A percentile compares a stretch with the other conserved stretches of the same genome.
phyloP scores from a whole-genome alignment of 1,139 yeast species.

The Zygoascus sp. region DNA sequence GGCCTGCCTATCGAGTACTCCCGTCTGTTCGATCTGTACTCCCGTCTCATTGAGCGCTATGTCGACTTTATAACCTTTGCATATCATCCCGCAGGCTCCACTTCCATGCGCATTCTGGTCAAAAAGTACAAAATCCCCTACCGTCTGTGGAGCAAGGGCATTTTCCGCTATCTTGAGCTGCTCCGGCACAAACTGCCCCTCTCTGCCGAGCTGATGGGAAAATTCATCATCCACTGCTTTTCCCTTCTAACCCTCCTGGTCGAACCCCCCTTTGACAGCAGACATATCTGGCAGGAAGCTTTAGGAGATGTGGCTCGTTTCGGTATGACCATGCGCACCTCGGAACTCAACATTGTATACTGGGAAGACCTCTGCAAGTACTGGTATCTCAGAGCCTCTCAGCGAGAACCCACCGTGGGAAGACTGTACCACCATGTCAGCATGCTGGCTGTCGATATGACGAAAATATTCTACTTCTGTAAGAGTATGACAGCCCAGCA shows the following conservation, averaged over 20 bases:
- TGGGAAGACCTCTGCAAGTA: slow-evolving; percentile 32
- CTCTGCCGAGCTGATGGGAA: slow-evolving; percentile 25
- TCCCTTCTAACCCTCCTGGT: slow-evolving; percentile 29
- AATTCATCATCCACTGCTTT: slow-evolving; percentile 30
- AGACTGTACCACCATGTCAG: slow-evolving; percentile 33
- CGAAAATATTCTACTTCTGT: slow-evolving; percentile 32
- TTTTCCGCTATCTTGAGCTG: slow-evolving; percentile 30
- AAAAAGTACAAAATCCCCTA: slow-evolving; percentile 31
- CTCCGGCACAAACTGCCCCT: slow-evolving; percentile 29
- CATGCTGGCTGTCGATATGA: slow-evolving; percentile 27
- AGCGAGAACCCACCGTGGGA: slow-evolving; percentile 32
- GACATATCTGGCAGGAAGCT: slow-evolving; percentile 34
- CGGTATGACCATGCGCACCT: slow-evolving; percentile 25
- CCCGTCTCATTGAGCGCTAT: slow-evolving; percentile 27
- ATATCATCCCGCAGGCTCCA: slow-evolving; percentile 28
- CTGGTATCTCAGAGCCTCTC: slow-evolving; percentile 33
- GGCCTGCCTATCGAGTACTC: background rate
- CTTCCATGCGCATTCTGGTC: slow-evolving; percentile 26
- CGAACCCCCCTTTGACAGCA: slow-evolving; percentile 31
- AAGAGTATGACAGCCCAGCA: slow-evolving; percentile 27
- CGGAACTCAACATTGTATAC: slow-evolving; percentile 22
- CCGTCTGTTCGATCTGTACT: slow-evolving; percentile 22
- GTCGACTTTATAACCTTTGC: slow-evolving; percentile 31
- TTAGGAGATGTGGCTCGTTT: slow-evolving; percentile 34
- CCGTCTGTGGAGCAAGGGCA: slow-evolving; percentile 34